Evolutionary conservation across 2,329 filamentous ascomycete genomes (phyloP).

Genomic region (Alternaria atra): DNA sequence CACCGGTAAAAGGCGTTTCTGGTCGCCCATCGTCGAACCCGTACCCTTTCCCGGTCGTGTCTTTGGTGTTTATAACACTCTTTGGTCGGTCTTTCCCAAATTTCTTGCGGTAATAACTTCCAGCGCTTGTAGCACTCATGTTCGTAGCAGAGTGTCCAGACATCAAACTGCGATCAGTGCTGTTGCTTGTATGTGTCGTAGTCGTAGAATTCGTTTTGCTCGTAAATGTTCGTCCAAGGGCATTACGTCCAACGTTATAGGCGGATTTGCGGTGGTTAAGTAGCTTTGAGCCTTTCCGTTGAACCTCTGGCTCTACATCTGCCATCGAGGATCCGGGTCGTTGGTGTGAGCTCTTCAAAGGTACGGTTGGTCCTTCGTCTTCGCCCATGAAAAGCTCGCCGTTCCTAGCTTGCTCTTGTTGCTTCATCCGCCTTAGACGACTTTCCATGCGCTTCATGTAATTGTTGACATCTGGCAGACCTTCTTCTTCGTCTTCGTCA

Average conservation of each 20-base stretch:
- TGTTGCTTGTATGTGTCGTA: constrained; percentile 67
- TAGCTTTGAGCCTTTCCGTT: constrained; percentile 40
- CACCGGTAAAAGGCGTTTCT: constrained; percentile 71
- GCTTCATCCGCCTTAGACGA: constrained; percentile 75
- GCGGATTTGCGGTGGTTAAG: constrained; percentile 75
- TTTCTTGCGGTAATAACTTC: constrained; percentile 84
- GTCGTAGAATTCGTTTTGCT: constrained; percentile 86
- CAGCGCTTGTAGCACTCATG: constrained; percentile 94
- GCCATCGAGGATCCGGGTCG: constrained; percentile 53
- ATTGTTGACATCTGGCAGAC: constrained; percentile 77
- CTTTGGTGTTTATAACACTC: constrained; percentile 70
- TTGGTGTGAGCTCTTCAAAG: constrained; percentile 63
- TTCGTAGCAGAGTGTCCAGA: constrained; percentile 89
- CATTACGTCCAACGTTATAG: constrained; percentile 76
- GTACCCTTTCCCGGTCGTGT: constrained; percentile 45
- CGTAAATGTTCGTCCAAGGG: constrained; percentile 81
- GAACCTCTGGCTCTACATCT: constrained; percentile 35
- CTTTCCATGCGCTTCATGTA: constrained; percentile 95
- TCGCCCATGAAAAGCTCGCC: constrained; percentile 62
- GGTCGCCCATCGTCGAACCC: constrained; percentile 55
- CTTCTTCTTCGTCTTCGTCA: constrained; percentile 65
- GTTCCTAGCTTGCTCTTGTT: constrained; percentile 49
- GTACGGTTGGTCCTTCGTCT: constrained; percentile 63
- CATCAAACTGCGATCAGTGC: constrained; percentile 88
- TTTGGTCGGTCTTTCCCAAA: constrained; percentile 63